Evolutionary conservation across 2,329 filamentous ascomycete genomes (phyloP).

Genomic region (Cladosporium austrohemisphaericum): DNA sequence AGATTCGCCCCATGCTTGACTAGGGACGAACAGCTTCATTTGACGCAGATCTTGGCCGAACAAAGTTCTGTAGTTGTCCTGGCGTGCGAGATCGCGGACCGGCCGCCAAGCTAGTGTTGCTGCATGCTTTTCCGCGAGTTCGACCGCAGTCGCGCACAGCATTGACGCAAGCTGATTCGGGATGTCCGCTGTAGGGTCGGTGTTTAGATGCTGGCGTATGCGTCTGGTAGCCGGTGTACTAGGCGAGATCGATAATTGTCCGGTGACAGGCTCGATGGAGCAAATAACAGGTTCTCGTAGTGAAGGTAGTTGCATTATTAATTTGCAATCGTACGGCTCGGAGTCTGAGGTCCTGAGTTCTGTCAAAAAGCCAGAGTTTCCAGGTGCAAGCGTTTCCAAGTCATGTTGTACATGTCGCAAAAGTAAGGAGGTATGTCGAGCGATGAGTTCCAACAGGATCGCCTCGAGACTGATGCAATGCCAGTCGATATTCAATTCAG

Average conservation of each 20-base stretch:
- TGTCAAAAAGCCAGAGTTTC: conserved; percentile 52
- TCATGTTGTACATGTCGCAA: conserved; percentile 50
- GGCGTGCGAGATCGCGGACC: conserved; percentile 44
- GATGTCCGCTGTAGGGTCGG: conserved; percentile 56
- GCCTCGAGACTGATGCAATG: conserved; percentile 67
- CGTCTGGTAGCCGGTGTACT: conserved; percentile 37
- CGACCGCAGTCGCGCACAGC: conserved; percentile 58
- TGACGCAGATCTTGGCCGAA: conserved; percentile 63
- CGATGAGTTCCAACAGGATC: conserved; percentile 70
- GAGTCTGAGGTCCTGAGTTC: conserved; percentile 54
- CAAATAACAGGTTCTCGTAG: conserved; percentile 55
- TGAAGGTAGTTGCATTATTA: conserved; percentile 68
- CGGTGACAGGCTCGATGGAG: conserved; percentile 72
- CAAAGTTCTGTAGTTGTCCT: conserved; percentile 56
- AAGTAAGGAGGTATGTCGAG: conserved; percentile 62
- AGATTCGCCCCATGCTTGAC: conserved; percentile 64
- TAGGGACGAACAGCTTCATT: conserved; percentile 62
- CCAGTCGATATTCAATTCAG: conserved; percentile 63
- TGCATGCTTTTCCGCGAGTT: conserved; percentile 59
- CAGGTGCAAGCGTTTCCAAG: neutral
- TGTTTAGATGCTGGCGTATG: conserved; percentile 64
- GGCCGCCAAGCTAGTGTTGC: conserved; percentile 62
- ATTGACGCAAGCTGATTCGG: conserved; percentile 57
- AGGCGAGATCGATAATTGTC: conserved; percentile 68
- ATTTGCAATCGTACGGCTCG: conserved; percentile 63